Evolutionary conservation across 805 yeast species (phyloP).

Genomic region (Zygoascus ofunaensis): DNA sequence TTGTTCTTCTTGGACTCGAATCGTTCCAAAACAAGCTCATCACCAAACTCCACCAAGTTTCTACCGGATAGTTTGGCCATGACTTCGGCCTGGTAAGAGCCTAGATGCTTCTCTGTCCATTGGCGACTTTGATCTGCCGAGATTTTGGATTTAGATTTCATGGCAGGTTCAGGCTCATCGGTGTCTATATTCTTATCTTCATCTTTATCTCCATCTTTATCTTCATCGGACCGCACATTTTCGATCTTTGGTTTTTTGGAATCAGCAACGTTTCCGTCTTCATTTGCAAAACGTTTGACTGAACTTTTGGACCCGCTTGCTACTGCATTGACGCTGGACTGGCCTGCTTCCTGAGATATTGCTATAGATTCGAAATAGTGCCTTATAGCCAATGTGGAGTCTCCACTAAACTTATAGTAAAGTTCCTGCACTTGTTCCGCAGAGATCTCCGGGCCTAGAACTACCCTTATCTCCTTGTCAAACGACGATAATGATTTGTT

Average conservation of each 20-base stretch:
- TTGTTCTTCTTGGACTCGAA: constrained; percentile 17
- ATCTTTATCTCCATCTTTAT: no score
- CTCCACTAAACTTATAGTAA: background rate
- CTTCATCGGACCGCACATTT: background rate
- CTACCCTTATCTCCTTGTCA: background rate
- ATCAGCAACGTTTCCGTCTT: background rate
- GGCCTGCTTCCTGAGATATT: background rate
- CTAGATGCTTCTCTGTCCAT: constrained; percentile 11
- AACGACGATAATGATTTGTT: background rate
- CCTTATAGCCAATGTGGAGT: background rate
- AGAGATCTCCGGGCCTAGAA: background rate
- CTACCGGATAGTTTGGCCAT: constrained; percentile 32
- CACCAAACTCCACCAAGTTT: constrained; percentile 25
- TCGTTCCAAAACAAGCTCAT: constrained; percentile 23
- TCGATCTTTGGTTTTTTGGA: background rate
- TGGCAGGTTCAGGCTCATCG: background rate
- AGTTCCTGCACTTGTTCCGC: background rate
- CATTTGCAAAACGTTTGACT: no score
- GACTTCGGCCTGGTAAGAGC: constrained; percentile 30
- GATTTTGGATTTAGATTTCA: background rate
- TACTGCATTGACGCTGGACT: background rate
- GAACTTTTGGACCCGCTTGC: background rate
- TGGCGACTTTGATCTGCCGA: background rate
- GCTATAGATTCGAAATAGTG: background rate
- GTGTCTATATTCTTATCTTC: no score